Evolutionary conservation across 2,329 filamentous ascomycete genomes (phyloP).

Genomic region (Ambrosiella beaveri): DNA sequence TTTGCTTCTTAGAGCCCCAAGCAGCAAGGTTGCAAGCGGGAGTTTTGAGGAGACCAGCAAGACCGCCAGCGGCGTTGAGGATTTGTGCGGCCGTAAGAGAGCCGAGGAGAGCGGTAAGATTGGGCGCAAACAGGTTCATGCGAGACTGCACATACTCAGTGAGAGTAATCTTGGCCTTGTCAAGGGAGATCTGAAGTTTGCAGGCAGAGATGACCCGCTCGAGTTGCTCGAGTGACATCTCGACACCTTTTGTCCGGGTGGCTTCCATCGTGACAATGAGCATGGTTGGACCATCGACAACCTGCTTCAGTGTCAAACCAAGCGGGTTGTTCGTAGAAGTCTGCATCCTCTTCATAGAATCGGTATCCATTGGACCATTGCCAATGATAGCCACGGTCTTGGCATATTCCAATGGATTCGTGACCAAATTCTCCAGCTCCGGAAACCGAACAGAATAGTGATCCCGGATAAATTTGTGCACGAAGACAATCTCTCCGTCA

Average conservation of each 20-base stretch:
- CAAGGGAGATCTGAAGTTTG: slow-evolving; percentile 73
- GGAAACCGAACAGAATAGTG: slow-evolving; percentile 91
- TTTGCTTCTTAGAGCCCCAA: slow-evolving; percentile 75
- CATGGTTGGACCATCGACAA: slow-evolving; percentile 74
- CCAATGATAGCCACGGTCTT: slow-evolving; percentile 87
- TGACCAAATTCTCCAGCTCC: slow-evolving; percentile 76
- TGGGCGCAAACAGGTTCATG: slow-evolving; percentile 92
- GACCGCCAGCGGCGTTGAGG: slow-evolving; percentile 82
- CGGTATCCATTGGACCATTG: slow-evolving; percentile 71
- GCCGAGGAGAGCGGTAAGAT: slow-evolving; percentile 76
- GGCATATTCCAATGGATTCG: slow-evolving; percentile 84
- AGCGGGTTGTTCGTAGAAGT: slow-evolving; percentile 63
- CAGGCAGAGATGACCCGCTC: slow-evolving; percentile 60
- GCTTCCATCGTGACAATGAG: slow-evolving; percentile 96
- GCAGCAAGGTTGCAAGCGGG: slow-evolving; percentile 85
- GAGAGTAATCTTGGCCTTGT: slow-evolving; percentile 69
- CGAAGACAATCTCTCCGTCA: slow-evolving; percentile 76
- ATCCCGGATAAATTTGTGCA: slow-evolving; percentile 93
- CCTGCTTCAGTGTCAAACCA: slow-evolving; percentile 54
- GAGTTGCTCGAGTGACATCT: slow-evolving; percentile 60
- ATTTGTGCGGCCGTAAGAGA: slow-evolving; percentile 87
- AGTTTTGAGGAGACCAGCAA: slow-evolving; percentile 77
- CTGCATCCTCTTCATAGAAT: slow-evolving; percentile 65
- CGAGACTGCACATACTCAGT: slow-evolving; percentile 92
- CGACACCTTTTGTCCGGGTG: slow-evolving; percentile 67